Evolutionary conservation across 257 asterid species (phyloP), one percentile per base, ranked within the genome.

Genomic region (Sherardia arvensis): DNA sequence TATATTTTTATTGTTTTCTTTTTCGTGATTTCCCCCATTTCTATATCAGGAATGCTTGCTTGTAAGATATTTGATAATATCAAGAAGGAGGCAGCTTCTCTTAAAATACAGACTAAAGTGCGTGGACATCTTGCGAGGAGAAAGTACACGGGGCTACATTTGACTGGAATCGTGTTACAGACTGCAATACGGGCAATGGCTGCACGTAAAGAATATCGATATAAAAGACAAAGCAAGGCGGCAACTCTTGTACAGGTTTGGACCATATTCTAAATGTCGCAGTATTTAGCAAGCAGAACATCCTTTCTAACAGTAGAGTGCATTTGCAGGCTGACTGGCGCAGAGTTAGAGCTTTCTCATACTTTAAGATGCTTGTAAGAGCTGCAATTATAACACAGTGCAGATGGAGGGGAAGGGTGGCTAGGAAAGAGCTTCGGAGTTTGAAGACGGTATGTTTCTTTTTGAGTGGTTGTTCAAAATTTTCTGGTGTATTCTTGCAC

Each of bases 381-480:
- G 95, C 95, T 70, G 62, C 95, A 20, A 65, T 83, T 66, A 67
- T 78, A 60, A 83, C 92, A 33, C 97, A 90, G 73, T 82, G 95
- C 76, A 85, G 95, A 80, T 90, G 97, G 97, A 90, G 95, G 73
- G 95, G 95, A 66, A 75, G 73, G 75, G 75, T 71, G 68, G 99
- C 88, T 29, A 77, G 84, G 75, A 84, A 63, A 80, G 95, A 90
- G 81, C 92, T 90, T 69, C 92, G 87, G 59, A 84, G 85, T 78
- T 76, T 90, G 66, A 87, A 90, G 82, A 85, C 84, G 98, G 98
- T 91, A 77, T 45, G 71, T 49, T 64, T 25, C 29, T 1, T 36
- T n/a, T 23, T 25, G 32, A 43, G 60, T 57, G 20, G 29, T 49
- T 9, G 25, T n/a, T n/a, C n/a, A 4, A 27, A 1, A 22, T 62